Base-by-base conservation (phyloP, 2,329 filamentous ascomycete genomes). In the Teratosphaeriaceae sp. region DNA sequence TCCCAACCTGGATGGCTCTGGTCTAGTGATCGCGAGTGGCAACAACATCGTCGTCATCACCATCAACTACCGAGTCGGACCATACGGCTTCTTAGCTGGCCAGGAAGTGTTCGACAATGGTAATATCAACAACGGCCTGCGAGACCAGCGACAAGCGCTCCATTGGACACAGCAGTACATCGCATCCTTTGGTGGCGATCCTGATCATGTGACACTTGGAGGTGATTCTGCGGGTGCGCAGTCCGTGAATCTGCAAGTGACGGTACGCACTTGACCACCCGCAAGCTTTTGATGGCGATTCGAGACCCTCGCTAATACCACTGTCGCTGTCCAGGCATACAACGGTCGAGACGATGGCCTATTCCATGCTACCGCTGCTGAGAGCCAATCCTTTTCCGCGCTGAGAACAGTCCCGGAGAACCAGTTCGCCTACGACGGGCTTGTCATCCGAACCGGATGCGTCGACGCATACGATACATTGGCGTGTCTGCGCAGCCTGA, bases 141-240 rank as follows among this genome's bases (percentile, higher is more conserved):
- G 61, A 12, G 64, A 70, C 43, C 61, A 71, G 48, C 65, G 70
- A 30, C 50, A 70, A 46, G 70, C 63, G 0, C 52, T 73, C 23
- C 68, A 67, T 8, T 73, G 69, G 68, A 56, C 72, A 24, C 50
- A 63, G 15, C 60, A 64, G 44, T 62, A 64, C 45, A 71, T 72
- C 45, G 64, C 8, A 12, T 5, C n/a, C 19, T 94, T 92, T 58
- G 87, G 87, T 9, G 87, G 87, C 12, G 85, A 90, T 58, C 81
- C 84, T 22, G 9, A 22, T 11, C 13, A 18, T 6, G 34, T 37
- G 11, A 37, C 34, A 6, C 8, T 37, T 15, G 6, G 7, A 6
- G 34, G 34, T 9, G 15, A 37, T 7, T 20, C 16, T 15, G 34
- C 34, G 5, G 34, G 34, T 2, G 84, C 73, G 11, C 77, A 72